Percentiles rank a stretch among this genome's conserved stretches.
These are phyloP conservation scores for Histomonas meleagridis DNA, from an alignment of 208 protist species.

Conservation along the genomic window DNA sequence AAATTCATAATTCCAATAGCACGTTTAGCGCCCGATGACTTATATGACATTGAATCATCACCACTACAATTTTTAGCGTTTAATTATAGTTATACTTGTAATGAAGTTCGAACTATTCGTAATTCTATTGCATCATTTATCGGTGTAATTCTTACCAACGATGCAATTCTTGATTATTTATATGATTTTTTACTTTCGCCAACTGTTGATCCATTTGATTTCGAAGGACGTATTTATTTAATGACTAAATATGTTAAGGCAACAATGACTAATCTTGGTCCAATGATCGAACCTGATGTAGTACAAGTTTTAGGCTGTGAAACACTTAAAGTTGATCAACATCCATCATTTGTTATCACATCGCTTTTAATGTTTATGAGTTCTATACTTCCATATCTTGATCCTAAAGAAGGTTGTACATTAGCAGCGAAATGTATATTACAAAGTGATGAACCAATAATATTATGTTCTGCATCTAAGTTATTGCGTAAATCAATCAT, in stretches of 20 bases:
- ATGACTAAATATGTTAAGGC: not conserved
- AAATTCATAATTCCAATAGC: not conserved
- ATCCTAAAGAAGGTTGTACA: not conserved
- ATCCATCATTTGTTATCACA: not conserved
- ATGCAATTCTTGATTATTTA: not conserved
- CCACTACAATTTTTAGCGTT: not conserved
- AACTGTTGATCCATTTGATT: not conserved
- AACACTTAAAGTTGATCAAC: not conserved
- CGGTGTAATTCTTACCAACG: not conserved
- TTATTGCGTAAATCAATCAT: not conserved
- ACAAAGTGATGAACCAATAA: not conserved
- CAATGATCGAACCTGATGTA: not conserved
- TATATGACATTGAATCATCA: not conserved
- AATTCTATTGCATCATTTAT: not conserved
- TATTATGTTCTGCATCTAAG: not conserved
- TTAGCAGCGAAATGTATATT: not conserved
- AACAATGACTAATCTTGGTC: not conserved
- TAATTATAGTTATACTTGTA: not conserved
- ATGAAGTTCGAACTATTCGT: not conserved
- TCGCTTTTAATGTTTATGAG: not conserved
- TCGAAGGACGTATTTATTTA: not conserved
- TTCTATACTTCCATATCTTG: not conserved
- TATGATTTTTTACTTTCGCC: not conserved
- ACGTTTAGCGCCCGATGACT: not conserved
- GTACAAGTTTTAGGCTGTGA: not conserved